phyloP scores from a whole-genome alignment of 2,329 filamentous ascomycete species.

The Zopfia rhizophila region DNA sequence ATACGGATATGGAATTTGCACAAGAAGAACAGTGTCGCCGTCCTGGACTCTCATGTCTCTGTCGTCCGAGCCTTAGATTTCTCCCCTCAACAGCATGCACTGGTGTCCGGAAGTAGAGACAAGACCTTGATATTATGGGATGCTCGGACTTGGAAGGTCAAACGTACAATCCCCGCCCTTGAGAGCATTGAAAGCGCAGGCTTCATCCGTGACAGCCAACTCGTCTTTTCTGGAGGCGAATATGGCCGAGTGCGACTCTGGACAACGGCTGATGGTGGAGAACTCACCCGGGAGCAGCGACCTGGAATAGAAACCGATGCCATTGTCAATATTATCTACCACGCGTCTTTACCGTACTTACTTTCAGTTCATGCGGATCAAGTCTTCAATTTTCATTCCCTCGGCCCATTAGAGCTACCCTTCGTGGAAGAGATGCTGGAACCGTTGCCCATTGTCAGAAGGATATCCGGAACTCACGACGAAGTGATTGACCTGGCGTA shows the following conservation, averaged over 20 bases:
- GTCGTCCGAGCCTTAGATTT: conserved; percentile 91
- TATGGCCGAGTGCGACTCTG: conserved; percentile 86
- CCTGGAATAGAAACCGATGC: conserved; percentile 68
- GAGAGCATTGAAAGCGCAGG: conserved; percentile 87
- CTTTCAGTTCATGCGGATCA: conserved; percentile 90
- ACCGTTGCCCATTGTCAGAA: conserved; percentile 71
- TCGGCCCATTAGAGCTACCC: conserved; percentile 54
- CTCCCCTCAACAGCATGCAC: conserved; percentile 75
- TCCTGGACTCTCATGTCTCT: conserved; percentile 91
- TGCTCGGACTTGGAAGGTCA: conserved; percentile 81
- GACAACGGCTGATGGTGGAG: conserved; percentile 79
- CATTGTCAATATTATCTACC: conserved; percentile 78
- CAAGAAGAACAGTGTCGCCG: conserved; percentile 79
- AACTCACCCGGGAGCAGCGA: conserved; percentile 80
- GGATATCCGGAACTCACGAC: conserved; percentile 95
- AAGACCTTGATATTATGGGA: conserved; percentile 97
- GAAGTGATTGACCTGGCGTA: conserved; percentile 96
- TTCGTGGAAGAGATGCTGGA: conserved; percentile 60
- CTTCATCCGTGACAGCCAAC: conserved; percentile 75
- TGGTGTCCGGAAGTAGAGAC: conserved; percentile 89
- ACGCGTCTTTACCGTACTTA: conserved; percentile 73
- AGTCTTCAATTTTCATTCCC: conserved; percentile 79
- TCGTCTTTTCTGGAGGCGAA: conserved; percentile 86
- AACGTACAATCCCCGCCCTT: conserved; percentile 82
- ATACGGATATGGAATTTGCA: conserved; percentile 91